phyloP scores from a whole-genome alignment of 2,329 filamentous ascomycete species.

The Raffaelea deltoideospora region DNA sequence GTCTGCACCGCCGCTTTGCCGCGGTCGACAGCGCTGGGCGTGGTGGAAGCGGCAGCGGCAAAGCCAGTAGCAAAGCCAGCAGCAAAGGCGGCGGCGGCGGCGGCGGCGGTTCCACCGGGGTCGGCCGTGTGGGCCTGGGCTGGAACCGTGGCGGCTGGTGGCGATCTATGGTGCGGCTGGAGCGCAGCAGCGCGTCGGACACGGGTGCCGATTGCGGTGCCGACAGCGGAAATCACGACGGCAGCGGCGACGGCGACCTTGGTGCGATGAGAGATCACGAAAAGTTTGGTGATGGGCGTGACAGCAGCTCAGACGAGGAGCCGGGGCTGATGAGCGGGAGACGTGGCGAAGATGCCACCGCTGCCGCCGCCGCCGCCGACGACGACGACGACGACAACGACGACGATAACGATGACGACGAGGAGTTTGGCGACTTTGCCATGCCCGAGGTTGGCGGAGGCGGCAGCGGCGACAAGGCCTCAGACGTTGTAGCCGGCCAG shows the following conservation, averaged over 20 bases:
- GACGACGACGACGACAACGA: conserved; percentile 21
- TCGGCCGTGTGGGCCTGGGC: conserved; percentile 9
- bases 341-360: too few relatives aligned
- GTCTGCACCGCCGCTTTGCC: too few relatives aligned
- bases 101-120: conserved; percentile 7
- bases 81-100: conserved; percentile 14
- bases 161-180: conserved; percentile 16
- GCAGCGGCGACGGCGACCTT: neutral
- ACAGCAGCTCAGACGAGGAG: conserved; percentile 22
- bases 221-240: neutral
- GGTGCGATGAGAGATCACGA: conserved; percentile 2
- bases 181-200: conserved; percentile 5
- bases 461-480: conserved; percentile 5
- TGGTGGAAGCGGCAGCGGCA: too few relatives aligned
- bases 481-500: conserved; percentile 6
- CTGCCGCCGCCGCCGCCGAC: too few relatives aligned
- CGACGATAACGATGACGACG: conserved; percentile 41
- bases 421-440: conserved; percentile 55
- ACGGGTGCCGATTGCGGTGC: too few relatives aligned
- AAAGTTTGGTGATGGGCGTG: conserved; percentile 20
- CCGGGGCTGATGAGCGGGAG: too few relatives aligned
- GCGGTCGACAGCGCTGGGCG: too few relatives aligned
- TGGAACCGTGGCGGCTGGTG: conserved; percentile 23
- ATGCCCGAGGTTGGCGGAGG: conserved; percentile 36
- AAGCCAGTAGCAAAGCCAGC: too few relatives aligned